A percentile compares a stretch with the other conserved stretches of the same genome.
Conservation (phyloP, 148 eudicot genomes). For the Chenopodium quinoa region DNA sequence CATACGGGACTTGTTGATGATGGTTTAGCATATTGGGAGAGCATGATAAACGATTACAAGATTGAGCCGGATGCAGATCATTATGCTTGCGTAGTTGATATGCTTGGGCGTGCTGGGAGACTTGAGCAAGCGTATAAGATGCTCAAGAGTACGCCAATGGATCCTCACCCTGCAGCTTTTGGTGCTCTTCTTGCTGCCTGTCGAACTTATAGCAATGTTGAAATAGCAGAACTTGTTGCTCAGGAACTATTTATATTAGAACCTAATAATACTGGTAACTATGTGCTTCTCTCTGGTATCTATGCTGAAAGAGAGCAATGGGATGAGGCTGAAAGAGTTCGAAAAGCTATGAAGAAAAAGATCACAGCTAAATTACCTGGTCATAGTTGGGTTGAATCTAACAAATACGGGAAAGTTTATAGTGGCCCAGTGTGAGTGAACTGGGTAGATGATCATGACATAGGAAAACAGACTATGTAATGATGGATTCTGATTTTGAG, state of each 20-base stretch:
- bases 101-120: slow-evolving; percentile 54
- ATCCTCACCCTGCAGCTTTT: slow-evolving; percentile 39
- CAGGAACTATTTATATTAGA: slow-evolving; percentile 38
- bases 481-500: background rate
- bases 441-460: background rate
- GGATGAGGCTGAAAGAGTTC: slow-evolving; percentile 38
- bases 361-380: slow-evolving; percentile 37
- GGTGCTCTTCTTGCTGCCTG: slow-evolving; percentile 53
- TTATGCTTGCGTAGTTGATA: slow-evolving; percentile 46
- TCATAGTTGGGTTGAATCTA: slow-evolving; percentile 33
- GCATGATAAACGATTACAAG: slow-evolving; percentile 39
- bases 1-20: slow-evolving; percentile 46
- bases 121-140: slow-evolving; percentile 38
- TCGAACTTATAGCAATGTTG: slow-evolving; percentile 37
- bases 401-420: background rate
- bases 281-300: slow-evolving; percentile 47
- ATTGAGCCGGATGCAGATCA: slow-evolving; percentile 47
- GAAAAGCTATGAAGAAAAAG: slow-evolving; percentile 37
- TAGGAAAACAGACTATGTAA: background rate
- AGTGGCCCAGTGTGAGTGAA: background rate
- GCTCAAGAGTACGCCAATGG: slow-evolving; percentile 35
- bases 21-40: slow-evolving; percentile 41
- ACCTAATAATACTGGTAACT: slow-evolving; percentile 45
- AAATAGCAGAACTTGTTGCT: slow-evolving; percentile 39
- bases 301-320: slow-evolving; percentile 49